Evolutionary conservation across 352 stramenopile genomes (phyloP), one percentile per base, ranked within the genome.

Genomic region (Pythium grandisporangium): DNA sequence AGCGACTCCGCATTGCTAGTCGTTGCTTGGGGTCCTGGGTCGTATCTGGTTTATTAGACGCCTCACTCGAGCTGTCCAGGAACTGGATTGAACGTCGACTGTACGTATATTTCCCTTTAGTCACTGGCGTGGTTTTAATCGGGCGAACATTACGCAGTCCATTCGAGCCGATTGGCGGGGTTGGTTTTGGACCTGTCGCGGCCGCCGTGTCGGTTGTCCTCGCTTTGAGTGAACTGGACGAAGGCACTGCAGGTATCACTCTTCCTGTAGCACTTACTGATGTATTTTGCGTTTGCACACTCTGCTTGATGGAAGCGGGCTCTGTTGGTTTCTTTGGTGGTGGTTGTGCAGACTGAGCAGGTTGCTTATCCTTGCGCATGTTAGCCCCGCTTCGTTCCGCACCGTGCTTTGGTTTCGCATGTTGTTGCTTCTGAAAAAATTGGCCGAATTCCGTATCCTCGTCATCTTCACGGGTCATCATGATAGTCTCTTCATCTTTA

Each of bases 71-170:
- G 3, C 46, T 27, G 26, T 59, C 51, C 2, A 59, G n/a, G 13
- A 59, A 13, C 4, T 19, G 32, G 23, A 60, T 51, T 5, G 51
- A 27, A 14, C 34, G 24, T n/a, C 51, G 51, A 8, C 13, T 38
- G 14, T 55, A 40, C 41, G 44, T 20, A 37, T 47, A 60, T n/a
- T 45, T 49, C n/a, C 51, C 45, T 22, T 55, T 50, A 6, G 30
- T 16, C 13, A 60, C 45, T 3, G 39, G 51, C n/a, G 32, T 55
- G 7, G 45, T 55, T 17, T 60, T 55, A 25, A 55, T 40, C 6
- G 39, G 42, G 7, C 16, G 42, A 11, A 53, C 42, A 29, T 39
- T 53, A 12, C 50, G 37, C 4, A 53, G 44, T 16, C 50, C 50
- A 41, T 58, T 58, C 19, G 50, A 58, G 20, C 50, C 50, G 22